Percentiles rank a stretch among this genome's conserved stretches.
Conservation (phyloP, 805 yeast genomes). For the Tetrapisispora iriomotensis region DNA sequence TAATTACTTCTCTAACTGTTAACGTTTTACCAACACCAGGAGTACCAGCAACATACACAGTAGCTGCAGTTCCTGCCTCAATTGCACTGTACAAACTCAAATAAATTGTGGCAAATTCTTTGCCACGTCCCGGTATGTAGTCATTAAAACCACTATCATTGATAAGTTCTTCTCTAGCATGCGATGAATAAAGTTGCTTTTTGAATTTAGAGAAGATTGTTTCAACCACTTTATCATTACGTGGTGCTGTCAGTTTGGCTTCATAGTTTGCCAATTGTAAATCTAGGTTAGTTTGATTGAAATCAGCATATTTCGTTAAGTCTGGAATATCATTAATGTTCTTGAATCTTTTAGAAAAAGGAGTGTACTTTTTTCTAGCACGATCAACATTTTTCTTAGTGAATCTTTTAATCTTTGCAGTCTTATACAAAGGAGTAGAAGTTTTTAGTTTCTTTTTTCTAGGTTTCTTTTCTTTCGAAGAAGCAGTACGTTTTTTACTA, state of each 20-base stretch:
- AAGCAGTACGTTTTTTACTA: background rate
- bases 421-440: background rate
- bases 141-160: constrained; percentile 31
- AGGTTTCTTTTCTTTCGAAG: background rate
- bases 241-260: constrained; percentile 31
- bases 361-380: constrained; percentile 25
- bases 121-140: constrained; percentile 76
- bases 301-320: constrained; percentile 21
- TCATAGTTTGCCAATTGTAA: constrained; percentile 16
- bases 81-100: constrained; percentile 63
- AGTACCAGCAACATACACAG: constrained; percentile 88
- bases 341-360: constrained; percentile 20
- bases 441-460: background rate
- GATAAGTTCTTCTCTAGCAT: constrained; percentile 34
- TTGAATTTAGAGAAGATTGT: constrained; percentile 29
- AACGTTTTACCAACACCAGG: constrained; percentile 98
- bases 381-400: constrained; percentile 26
- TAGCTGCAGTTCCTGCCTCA: constrained; percentile 61
- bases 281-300: constrained; percentile 11
- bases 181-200: constrained; percentile 34
- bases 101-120: constrained; percentile 65
- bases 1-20: constrained; percentile 77
- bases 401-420: constrained; percentile 21
- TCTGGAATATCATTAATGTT: constrained; percentile 24
- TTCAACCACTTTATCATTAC: constrained; percentile 29